phyloP scores from a whole-genome alignment of 495 filamentous ascomycete genomes.

The Penicilliopsis zonata region DNA sequence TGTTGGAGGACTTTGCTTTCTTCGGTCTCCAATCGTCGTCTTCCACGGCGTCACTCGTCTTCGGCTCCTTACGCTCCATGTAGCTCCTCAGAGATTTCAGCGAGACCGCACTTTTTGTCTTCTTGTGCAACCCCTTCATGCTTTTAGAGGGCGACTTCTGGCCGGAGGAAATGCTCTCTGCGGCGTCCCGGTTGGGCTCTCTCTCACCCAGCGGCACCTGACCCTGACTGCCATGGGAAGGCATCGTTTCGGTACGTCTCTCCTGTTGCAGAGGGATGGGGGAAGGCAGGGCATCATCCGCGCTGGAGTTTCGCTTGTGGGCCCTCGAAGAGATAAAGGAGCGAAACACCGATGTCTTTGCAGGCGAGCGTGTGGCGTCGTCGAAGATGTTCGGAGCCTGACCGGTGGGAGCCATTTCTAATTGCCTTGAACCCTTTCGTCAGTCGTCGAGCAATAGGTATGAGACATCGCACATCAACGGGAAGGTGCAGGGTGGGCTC shows the following conservation, averaged over 20 bases:
- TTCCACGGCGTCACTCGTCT: conserved; percentile 26
- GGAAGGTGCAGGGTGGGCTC: conserved; percentile 14
- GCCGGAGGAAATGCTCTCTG: conserved; percentile 11
- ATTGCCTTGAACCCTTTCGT: conserved; percentile 17
- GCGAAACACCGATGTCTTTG: conserved; percentile 31
- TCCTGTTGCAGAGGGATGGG: conserved; percentile 3
- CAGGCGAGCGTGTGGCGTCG: conserved; percentile 24
- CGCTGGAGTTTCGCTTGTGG: conserved; percentile 29
- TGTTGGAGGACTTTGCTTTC: conserved; percentile 77
- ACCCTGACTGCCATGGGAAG: too few species aligned
- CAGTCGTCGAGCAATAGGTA: background rate
- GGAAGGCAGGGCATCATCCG: conserved; percentile 19
- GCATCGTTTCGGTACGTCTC: too few species aligned
- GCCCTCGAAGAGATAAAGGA: conserved; percentile 30
- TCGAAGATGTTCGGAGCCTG: conserved; percentile 33
- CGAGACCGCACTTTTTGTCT: conserved; percentile 54
- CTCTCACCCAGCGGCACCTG: conserved; percentile 29
- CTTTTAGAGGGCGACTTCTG: conserved; percentile 14
- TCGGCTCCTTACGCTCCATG: conserved; percentile 38
- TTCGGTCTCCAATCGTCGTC: conserved; percentile 47
- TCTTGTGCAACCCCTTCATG: conserved; percentile 39
- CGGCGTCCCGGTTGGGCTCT: conserved; percentile 24
- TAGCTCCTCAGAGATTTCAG: conserved; percentile 48
- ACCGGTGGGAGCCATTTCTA: conserved; percentile 27
- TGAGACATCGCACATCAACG: conserved; percentile 2